Evolutionary conservation across 2,329 filamentous ascomycete genomes (phyloP).

Genomic region (Aspergillus proliferans): DNA sequence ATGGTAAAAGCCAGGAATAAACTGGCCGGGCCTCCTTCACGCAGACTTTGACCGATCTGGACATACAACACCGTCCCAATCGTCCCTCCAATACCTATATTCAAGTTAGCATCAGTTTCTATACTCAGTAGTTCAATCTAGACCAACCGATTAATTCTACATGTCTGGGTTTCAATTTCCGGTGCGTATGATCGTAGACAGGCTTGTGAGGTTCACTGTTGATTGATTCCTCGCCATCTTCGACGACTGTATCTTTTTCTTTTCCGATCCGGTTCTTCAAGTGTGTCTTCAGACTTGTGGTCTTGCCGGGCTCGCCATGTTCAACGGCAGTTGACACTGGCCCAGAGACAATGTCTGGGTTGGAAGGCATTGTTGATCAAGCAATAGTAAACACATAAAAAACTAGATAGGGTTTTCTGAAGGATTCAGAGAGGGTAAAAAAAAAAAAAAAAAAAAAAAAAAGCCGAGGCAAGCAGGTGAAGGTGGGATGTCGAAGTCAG

Average conservation of each 20-base stretch:
- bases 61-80: constrained; percentile 42
- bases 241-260: constrained; percentile 14
- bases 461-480: not conserved
- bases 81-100: constrained; percentile 36
- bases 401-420: constrained; percentile 5
- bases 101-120: not conserved
- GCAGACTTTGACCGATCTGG: constrained; percentile 36
- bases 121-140: not conserved
- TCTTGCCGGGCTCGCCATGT: not conserved
- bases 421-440: not conserved
- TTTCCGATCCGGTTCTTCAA: not conserved
- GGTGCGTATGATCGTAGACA: constrained; percentile 30
- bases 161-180: constrained; percentile 40
- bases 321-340: not conserved
- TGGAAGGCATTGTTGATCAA: not conserved
- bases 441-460: not conserved
- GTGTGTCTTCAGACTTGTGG: not conserved
- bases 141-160: constrained; percentile 38
- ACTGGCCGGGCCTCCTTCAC: constrained; percentile 38
- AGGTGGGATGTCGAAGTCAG: too few species aligned
- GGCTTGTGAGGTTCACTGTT: constrained; percentile 19
- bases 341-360: not conserved
- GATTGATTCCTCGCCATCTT: constrained; percentile 16
- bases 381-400: too few species aligned
- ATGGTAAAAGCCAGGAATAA: constrained; percentile 42